Percentiles rank a stretch among this genome's conserved stretches.
Evolutionary conservation across 1,284 basidiomycete genomes (phyloP).

Genomic region (Schizophyllum commune): DNA sequence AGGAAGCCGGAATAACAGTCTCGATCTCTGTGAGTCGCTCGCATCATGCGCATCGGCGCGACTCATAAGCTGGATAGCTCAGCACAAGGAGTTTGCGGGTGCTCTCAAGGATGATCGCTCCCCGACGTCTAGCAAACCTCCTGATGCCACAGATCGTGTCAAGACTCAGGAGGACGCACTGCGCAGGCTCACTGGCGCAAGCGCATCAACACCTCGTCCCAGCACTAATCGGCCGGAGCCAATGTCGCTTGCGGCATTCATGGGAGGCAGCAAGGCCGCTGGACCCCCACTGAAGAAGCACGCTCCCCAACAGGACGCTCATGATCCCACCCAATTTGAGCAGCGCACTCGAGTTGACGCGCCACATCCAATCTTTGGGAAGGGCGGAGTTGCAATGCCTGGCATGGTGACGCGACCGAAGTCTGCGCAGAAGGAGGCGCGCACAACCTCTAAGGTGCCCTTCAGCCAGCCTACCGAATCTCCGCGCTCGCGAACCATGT

Average conservation of each 20-base stretch:
- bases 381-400: slow-evolving; percentile 64
- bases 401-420: slow-evolving; percentile 41
- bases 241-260: slow-evolving; percentile 69
- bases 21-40: slow-evolving; percentile 33
- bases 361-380: slow-evolving; percentile 69
- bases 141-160: slow-evolving; percentile 27
- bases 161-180: slow-evolving; percentile 39
- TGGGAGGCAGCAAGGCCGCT: slow-evolving; percentile 57
- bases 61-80: slow-evolving; percentile 8
- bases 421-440: slow-evolving; percentile 8
- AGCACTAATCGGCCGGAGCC: slow-evolving; percentile 27
- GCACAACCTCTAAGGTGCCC: slow-evolving; percentile 3
- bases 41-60: slow-evolving; percentile 2
- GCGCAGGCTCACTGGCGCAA: slow-evolving; percentile 28
- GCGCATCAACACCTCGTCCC: slow-evolving; percentile 10
- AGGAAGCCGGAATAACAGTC: slow-evolving; percentile 29
- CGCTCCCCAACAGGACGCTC: slow-evolving; percentile 60
- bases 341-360: slow-evolving; percentile 42
- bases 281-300: slow-evolving; percentile 65
- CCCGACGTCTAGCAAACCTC: slow-evolving; percentile 18
- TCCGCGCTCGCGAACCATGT: neutral
- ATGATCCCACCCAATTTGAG: slow-evolving; percentile 57
- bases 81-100: slow-evolving; percentile 9
- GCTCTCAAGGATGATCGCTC: slow-evolving; percentile 15
- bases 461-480: slow-evolving; percentile 8